Percentiles rank a stretch among this genome's conserved stretches.
Conservation (phyloP, 306 rosid species). For the Prunus mongolica region DNA sequence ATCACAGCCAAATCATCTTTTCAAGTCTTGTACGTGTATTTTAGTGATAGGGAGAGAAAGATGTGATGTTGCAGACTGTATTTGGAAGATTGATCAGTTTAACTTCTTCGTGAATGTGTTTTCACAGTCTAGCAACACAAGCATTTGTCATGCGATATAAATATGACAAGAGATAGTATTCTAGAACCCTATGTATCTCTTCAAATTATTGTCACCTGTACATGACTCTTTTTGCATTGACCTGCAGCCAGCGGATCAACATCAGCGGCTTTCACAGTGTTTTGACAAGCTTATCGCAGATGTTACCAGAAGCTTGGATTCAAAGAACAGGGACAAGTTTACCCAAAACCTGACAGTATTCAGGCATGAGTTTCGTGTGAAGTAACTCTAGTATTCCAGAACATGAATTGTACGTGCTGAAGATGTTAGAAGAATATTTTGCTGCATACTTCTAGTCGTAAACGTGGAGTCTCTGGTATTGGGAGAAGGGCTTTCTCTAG, state of each 20-base stretch:
- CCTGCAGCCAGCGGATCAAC: slow-evolving; percentile 55
- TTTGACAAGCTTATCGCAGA: slow-evolving; percentile 57
- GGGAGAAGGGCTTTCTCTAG: not conserved
- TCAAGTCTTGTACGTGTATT: not conserved
- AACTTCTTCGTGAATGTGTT: too few relatives aligned
- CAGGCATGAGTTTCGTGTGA: slow-evolving; percentile 56
- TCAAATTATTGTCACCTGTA: not conserved
- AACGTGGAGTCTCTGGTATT: not conserved
- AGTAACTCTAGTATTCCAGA: slow-evolving; percentile 20
- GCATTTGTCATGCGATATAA: too few relatives aligned
- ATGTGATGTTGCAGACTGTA: too few relatives aligned
- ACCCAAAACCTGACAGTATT: slow-evolving; percentile 53
- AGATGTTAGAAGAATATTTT: slow-evolving; percentile 2
- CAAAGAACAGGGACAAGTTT: slow-evolving; percentile 59
- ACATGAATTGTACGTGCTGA: not conserved
- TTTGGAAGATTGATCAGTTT: too few relatives aligned
- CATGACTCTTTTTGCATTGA: slow-evolving; percentile 2
- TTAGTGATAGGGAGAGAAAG: too few relatives aligned
- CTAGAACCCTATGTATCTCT: too few relatives aligned
- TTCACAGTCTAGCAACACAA: too few relatives aligned
- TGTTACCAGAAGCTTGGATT: slow-evolving; percentile 60
- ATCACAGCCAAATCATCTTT: not conserved
- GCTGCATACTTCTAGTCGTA: not conserved
- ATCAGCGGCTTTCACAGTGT: slow-evolving; percentile 49
- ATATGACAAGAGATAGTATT: too few relatives aligned